These are phyloP conservation scores for Jackrogersella multiformis DNA, from an alignment of 495 filamentous ascomycete species.

Conservation along the genomic window DNA sequence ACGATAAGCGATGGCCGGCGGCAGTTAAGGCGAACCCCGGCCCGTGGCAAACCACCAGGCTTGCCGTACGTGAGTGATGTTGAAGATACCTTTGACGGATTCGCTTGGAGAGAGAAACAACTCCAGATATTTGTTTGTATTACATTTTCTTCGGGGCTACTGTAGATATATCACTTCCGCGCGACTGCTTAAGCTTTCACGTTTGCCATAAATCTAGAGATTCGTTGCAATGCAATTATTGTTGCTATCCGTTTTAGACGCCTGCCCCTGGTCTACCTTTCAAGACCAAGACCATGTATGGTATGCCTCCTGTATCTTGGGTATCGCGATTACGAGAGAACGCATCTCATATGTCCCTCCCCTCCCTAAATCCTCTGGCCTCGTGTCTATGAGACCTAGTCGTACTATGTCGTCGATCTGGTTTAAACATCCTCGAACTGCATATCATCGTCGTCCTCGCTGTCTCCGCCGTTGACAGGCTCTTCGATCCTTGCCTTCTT, in stretches of 20 bases:
- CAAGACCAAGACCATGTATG: slow-evolving; percentile 3
- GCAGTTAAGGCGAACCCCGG: neutral
- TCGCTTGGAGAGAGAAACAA: slow-evolving; percentile 29
- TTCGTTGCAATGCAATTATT: slow-evolving; percentile 12
- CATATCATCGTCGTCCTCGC: slow-evolving; percentile 65
- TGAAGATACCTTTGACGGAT: slow-evolving; percentile 30
- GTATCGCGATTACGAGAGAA: slow-evolving; percentile 11
- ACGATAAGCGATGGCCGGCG: slow-evolving; percentile 2
- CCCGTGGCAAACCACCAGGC: neutral
- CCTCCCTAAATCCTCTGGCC: neutral
- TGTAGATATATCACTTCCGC: slow-evolving; percentile 23
- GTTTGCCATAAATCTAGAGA: slow-evolving; percentile 4
- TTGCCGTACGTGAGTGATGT: neutral
- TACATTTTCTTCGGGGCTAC: slow-evolving; percentile 16
- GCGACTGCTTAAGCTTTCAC: slow-evolving; percentile 5
- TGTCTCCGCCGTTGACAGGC: slow-evolving; percentile 53
- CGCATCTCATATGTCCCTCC: neutral
- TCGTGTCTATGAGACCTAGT: neutral
- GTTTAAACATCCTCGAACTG: slow-evolving; percentile 71
- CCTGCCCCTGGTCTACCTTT: slow-evolving; percentile 5
- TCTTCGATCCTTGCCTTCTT: slow-evolving; percentile 67
- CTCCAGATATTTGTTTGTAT: slow-evolving; percentile 17
- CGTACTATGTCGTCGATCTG: neutral
- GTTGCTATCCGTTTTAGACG: slow-evolving; percentile 21
- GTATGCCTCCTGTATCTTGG: slow-evolving; percentile 12